Conservation (phyloP, 2,329 filamentous ascomycete species). For the Parasarocladium wereldwijsianum region DNA sequence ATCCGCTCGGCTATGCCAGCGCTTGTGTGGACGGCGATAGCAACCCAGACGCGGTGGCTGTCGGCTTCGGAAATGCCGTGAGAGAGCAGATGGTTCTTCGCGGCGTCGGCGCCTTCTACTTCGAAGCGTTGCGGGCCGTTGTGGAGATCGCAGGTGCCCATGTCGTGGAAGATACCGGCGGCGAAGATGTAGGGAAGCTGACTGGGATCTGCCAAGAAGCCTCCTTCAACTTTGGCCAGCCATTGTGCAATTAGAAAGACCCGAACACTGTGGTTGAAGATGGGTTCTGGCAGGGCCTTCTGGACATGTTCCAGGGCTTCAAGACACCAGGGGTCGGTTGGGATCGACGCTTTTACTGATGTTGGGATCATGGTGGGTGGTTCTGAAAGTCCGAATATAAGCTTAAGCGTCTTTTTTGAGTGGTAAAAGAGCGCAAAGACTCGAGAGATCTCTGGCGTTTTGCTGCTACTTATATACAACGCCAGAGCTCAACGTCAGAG, state of each 20-base stretch:
- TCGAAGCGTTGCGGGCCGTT: slow-evolving; percentile 20
- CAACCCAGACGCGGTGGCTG: slow-evolving; percentile 18
- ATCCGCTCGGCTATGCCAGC: slow-evolving; percentile 21
- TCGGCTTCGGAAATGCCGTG: slow-evolving; percentile 12
- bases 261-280: slow-evolving; percentile 16
- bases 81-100: slow-evolving; percentile 13
- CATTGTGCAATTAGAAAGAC: slow-evolving; percentile 13
- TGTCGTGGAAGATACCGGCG: slow-evolving; percentile 20
- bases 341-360: not conserved
- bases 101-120: slow-evolving; percentile 17
- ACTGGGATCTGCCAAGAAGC: slow-evolving; percentile 4
- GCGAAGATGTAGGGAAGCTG: slow-evolving; percentile 16
- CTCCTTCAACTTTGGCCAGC: slow-evolving; percentile 10
- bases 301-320: slow-evolving; percentile 2
- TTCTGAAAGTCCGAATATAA: no score
- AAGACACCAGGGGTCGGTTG: slow-evolving; percentile 2
- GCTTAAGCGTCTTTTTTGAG: no score
- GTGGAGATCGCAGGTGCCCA: slow-evolving; percentile 15
- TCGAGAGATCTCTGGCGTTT: no score
- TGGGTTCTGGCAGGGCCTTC: slow-evolving; percentile 11
- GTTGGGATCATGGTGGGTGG: not conserved
- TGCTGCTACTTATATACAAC: no score
- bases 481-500: no score
- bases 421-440: no score
- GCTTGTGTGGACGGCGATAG: slow-evolving; percentile 20